A percentile compares a stretch with the other conserved stretches of the same genome.
phyloP scores from a whole-genome alignment of 225 moss, liverwort and hornwort species.

The Straminergon stramineum region DNA sequence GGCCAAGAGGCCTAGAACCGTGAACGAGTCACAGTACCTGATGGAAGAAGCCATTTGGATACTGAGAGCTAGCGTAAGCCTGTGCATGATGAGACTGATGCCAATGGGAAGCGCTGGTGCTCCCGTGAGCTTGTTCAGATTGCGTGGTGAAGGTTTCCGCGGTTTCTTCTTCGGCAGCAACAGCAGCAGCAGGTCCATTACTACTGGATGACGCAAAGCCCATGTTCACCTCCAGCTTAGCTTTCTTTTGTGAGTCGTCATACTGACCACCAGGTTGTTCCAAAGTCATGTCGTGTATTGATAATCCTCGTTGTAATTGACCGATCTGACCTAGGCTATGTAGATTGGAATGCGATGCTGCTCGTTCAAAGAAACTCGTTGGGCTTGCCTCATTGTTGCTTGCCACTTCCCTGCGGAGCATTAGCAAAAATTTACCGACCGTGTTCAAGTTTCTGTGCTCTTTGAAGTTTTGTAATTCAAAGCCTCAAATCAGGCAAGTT shows the following conservation, averaged over 20 bases:
- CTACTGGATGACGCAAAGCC: conserved; percentile 41
- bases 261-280: conserved; percentile 34
- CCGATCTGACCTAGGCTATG: conserved; percentile 36
- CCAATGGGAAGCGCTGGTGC: conserved; percentile 38
- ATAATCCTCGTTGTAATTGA: conserved; percentile 23
- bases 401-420: conserved; percentile 26
- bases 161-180: conserved; percentile 29
- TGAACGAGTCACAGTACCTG: conserved; percentile 18
- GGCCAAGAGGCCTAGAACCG: not conserved
- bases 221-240: conserved; percentile 40
- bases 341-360: conserved; percentile 32
- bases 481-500: not conserved
- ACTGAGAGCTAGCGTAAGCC: conserved; percentile 30
- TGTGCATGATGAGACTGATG: conserved; percentile 31
- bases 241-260: conserved; percentile 33
- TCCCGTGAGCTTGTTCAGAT: conserved; percentile 35
- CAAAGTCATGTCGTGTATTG: conserved; percentile 34
- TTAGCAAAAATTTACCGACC: not conserved
- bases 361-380: conserved; percentile 21
- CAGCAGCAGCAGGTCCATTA: conserved; percentile 17
- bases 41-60: conserved; percentile 33
- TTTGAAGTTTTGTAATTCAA: not conserved
- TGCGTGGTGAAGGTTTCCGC: conserved; percentile 33
- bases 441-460: not conserved
- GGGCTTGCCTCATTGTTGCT: conserved; percentile 29